Base-by-base conservation (phyloP, 2,329 filamentous ascomycete species). In the Talaromyces sp. region DNA sequence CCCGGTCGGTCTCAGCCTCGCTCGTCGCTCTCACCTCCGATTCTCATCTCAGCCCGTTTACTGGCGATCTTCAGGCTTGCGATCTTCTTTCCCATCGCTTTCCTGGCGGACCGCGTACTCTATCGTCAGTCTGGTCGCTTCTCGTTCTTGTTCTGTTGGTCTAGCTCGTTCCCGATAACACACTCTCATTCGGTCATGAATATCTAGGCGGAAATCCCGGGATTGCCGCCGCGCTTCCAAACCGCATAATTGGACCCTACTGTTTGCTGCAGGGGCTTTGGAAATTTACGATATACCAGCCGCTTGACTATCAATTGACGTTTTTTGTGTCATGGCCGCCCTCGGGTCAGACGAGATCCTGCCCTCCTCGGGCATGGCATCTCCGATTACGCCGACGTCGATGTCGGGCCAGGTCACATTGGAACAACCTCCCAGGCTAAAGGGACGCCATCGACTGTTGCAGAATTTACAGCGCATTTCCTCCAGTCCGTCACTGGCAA, bases 391-490 rank as follows among this genome's bases (percentile, higher is more conserved):
- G 59, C 71, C 75, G 49, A 63, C 68, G 55, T 72, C 74, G 14
- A 43, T 50, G 35, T 62, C 66, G 32, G 75, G 70, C 4, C 69
- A 74, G 62, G 74, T 75, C 14, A 71, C 76, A 4, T 62, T 74
- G 55, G 77, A 77, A 31, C 74, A 73, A 43, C 76, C 75, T 3
- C 80, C 78, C 27, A 91, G 88, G 74, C 79, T 84, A 60, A 91
- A 87, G 72, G 84, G 86, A 58, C 85, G 89, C 53, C 85, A 87
- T 67, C 85, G 87, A 62, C 75, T 96, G 35, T 79, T 96, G 19
- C 86, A 87, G 64, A 86, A 87, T 32, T 82, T 96, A 55, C 88
- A 93, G 64, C 87, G 90, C 61, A 93, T 96, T 69, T 88, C 90
- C 11, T 96, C 91, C 0, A 91, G 88, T 7, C 87, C 89, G 0